phyloP scores from a whole-genome alignment of 73 alveolate genomes.

The Paraurostyla sp. region DNA sequence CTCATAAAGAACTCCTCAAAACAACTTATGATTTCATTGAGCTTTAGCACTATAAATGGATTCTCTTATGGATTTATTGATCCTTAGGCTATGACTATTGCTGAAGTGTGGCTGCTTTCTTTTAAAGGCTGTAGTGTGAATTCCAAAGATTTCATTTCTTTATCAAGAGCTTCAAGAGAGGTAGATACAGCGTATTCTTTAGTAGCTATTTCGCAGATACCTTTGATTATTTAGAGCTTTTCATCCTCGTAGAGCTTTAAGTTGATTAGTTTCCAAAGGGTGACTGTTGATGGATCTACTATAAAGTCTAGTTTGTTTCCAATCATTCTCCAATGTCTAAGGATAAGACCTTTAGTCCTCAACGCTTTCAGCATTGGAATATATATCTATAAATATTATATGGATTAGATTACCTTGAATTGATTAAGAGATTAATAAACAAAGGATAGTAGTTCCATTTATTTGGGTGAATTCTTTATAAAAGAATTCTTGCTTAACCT shows the following conservation, averaged over 20 bases:
- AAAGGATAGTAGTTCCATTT: slow-evolving; percentile 57
- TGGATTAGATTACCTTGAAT: too few relatives aligned
- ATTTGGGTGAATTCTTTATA: neutral
- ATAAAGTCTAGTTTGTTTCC: slow-evolving; percentile 42
- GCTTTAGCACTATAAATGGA: slow-evolving; percentile 24
- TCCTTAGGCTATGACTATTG: too few relatives aligned
- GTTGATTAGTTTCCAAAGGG: slow-evolving; percentile 45
- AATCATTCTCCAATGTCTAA: slow-evolving; percentile 72
- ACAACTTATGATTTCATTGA: slow-evolving; percentile 47
- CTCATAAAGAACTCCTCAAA: slow-evolving; percentile 72
- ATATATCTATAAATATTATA: too few relatives aligned
- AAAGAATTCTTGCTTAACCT: slow-evolving; percentile 5
- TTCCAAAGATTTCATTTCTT: slow-evolving; percentile 59
- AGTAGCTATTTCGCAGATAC: slow-evolving; percentile 68
- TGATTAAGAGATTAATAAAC: slow-evolving; percentile 45
- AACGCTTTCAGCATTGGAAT: slow-evolving; percentile 69
- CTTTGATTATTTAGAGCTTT: slow-evolving; percentile 49
- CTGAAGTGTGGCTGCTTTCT: too few relatives aligned
- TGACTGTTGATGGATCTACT: slow-evolving; percentile 67
- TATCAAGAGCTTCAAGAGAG: slow-evolving; percentile 68
- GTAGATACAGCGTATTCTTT: slow-evolving; percentile 73
- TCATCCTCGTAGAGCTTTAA: slow-evolving; percentile 63
- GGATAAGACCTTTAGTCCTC: slow-evolving; percentile 74
- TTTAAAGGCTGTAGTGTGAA: slow-evolving; percentile 23
- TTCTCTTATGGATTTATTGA: too few relatives aligned